Evolutionary conservation across 1,139 yeast genomes (phyloP).

Genomic region (Candida sanyaensis): DNA sequence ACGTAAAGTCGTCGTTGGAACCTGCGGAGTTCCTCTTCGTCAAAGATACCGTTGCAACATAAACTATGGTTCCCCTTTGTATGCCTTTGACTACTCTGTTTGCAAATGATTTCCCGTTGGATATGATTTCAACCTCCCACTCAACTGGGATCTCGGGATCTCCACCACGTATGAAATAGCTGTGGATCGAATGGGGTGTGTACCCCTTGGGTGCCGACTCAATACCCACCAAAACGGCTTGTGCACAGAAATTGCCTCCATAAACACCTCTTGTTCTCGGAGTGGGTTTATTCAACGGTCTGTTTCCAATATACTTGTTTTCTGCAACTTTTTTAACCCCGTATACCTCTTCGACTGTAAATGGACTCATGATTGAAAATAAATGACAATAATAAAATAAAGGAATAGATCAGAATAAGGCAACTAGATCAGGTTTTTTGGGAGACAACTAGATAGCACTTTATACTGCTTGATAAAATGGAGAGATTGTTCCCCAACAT

Average conservation of each 20-base stretch:
- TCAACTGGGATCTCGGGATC: constrained; percentile 30
- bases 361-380: too few relatives aligned
- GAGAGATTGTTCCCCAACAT: too few relatives aligned
- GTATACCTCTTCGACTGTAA: constrained; percentile 17
- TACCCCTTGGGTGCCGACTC: constrained; percentile 31
- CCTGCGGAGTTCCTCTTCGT: constrained; percentile 31
- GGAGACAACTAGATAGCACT: too few relatives aligned
- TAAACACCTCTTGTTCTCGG: constrained; percentile 37
- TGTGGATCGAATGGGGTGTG: constrained; percentile 45
- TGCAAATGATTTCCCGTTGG: constrained; percentile 36
- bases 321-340: constrained; percentile 25
- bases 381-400: too few relatives aligned
- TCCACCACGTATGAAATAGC: constrained; percentile 42
- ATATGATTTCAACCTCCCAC: constrained; percentile 31
- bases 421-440: too few relatives aligned
- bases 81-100: constrained; percentile 30
- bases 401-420: too few relatives aligned
- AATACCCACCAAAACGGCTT: constrained; percentile 42
- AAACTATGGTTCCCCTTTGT: constrained; percentile 32
- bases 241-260: constrained; percentile 46
- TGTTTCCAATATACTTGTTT: constrained; percentile 26
- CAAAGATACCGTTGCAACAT: constrained; percentile 35
- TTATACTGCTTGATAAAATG: too few relatives aligned
- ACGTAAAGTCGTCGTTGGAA: constrained; percentile 30
- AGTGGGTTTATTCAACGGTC: constrained; percentile 35